A percentile compares a stretch with the other conserved stretches of the same genome.
These are phyloP conservation scores for Colletotrichum sp. DNA, from an alignment of 2,329 filamentous ascomycete species.

Conservation along the genomic window DNA sequence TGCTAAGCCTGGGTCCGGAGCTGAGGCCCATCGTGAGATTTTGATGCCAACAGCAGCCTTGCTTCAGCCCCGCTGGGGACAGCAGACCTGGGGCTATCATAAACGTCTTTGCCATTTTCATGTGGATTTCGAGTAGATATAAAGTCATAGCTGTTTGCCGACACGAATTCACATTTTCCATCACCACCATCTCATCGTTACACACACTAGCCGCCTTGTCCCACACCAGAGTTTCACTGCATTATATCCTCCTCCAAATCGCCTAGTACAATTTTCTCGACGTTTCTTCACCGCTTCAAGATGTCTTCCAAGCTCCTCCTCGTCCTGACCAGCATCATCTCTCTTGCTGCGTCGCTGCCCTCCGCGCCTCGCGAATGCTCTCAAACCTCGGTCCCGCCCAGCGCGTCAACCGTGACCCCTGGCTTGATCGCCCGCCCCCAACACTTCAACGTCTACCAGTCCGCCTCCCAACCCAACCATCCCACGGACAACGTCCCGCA, in stretches of 20 bases:
- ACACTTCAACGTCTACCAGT: constrained; percentile 19
- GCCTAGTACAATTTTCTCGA: background rate
- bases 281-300: background rate
- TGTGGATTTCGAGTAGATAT: background rate
- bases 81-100: background rate
- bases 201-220: background rate
- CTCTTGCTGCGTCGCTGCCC: background rate
- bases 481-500: constrained; percentile 20
- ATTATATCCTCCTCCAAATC: background rate
- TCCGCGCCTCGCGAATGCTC: background rate
- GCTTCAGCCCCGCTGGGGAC: background rate
- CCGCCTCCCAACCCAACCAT: background rate
- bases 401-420: background rate
- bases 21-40: background rate
- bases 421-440: background rate
- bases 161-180: background rate
- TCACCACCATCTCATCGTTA: background rate
- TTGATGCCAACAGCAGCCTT: background rate
- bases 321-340: background rate
- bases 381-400: background rate
- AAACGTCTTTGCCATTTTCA: background rate
- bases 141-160: background rate
- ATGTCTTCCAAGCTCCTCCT: background rate
- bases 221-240: background rate
- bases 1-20: background rate